These are phyloP conservation scores for Aspergillus affinis DNA, from an alignment of 495 filamentous ascomycete species.

Conservation along the genomic window DNA sequence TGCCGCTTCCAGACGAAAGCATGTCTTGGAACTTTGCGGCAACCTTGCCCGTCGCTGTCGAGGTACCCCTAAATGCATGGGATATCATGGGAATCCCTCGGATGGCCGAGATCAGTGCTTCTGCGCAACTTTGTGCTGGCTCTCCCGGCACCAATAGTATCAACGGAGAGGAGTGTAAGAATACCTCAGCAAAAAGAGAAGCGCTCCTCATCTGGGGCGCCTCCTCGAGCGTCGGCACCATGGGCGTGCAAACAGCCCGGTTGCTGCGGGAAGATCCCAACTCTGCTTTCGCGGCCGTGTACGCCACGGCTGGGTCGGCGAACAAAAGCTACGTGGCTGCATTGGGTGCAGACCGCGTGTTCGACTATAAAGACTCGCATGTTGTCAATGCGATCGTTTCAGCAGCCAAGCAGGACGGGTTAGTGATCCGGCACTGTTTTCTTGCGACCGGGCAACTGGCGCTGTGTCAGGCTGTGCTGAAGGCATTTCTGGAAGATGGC, in stretches of 20 bases:
- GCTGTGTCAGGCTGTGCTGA: constrained; percentile 37
- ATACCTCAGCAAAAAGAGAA: constrained; percentile 20
- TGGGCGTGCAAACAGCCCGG: constrained; percentile 45
- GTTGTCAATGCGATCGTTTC: constrained; percentile 45
- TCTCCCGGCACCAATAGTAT: constrained; percentile 3
- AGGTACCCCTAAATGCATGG: constrained; percentile 33
- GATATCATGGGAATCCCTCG: constrained; percentile 31
- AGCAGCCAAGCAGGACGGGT: constrained; percentile 39
- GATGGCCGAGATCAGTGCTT: constrained; percentile 17
- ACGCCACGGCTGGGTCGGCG: constrained; percentile 47
- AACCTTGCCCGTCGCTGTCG: constrained; percentile 43
- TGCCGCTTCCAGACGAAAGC: constrained; percentile 34
- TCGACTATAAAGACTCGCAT: constrained; percentile 46
- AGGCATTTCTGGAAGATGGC: constrained; percentile 29
- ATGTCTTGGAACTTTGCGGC: constrained; percentile 46
- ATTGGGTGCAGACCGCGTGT: constrained; percentile 49
- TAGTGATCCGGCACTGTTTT: constrained; percentile 42
- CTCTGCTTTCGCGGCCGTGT: constrained; percentile 37
- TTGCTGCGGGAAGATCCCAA: constrained; percentile 29
- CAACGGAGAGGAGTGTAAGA: background rate
- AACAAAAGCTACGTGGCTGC: constrained; percentile 44
- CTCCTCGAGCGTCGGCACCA: constrained; percentile 44
- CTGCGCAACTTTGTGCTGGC: constrained; percentile 3
- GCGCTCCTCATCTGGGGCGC: constrained; percentile 49
- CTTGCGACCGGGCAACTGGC: constrained; percentile 38